Evolutionary conservation across 176 grass and related monocot species (phyloP).

Genomic region (Eragrostis nindensis): DNA sequence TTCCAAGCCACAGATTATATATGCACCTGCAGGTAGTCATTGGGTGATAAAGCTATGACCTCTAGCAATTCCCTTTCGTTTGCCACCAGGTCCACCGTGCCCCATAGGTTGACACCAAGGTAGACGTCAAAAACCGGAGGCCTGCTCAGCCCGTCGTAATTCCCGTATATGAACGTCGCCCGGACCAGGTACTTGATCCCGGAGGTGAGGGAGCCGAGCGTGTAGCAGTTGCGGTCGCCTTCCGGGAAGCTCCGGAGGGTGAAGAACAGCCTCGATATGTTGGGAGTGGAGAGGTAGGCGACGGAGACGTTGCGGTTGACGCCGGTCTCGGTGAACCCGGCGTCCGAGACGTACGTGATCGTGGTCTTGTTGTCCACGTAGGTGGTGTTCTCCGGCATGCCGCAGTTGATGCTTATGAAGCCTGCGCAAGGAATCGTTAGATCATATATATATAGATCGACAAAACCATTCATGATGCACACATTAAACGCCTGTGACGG

Average conservation of each 20-base stretch:
- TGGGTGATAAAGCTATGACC: neutral
- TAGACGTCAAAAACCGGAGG: neutral
- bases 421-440: too few species aligned
- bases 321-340: slow-evolving; percentile 35
- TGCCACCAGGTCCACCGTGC: neutral
- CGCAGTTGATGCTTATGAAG: slow-evolving; percentile 34
- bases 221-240: neutral
- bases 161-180: neutral
- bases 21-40: neutral
- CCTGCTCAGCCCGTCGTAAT: neutral
- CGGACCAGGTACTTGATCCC: neutral
- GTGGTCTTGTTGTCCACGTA: neutral
- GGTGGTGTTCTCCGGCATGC: neutral
- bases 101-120: neutral
- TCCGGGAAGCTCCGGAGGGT: slow-evolving; percentile 9
- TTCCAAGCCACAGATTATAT: too few species aligned
- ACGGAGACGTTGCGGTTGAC: slow-evolving; percentile 27
- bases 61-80: neutral
- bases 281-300: too few species aligned
- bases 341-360: slow-evolving; percentile 40
- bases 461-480: too few species aligned
- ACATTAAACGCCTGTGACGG: too few species aligned
- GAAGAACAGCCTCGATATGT: neutral
- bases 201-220: neutral
- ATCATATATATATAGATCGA: too few species aligned